Conservation (phyloP, 169 alveolate genomes). For the Perkinsus chesapeaki region DNA sequence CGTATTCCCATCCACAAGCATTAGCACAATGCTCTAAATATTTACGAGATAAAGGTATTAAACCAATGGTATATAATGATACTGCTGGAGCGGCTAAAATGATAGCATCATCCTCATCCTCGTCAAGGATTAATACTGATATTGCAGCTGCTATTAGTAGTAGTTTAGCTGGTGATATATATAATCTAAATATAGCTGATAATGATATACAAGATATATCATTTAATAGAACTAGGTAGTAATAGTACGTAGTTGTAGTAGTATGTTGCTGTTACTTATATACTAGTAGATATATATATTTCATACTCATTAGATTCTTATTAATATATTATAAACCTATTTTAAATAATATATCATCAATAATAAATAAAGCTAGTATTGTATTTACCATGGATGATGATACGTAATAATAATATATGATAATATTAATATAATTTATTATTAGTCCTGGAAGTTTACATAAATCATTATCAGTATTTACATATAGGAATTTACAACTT, state of each 20-base stretch:
- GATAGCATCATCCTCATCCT: neutral
- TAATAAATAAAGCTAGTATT: neutral
- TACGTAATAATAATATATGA: neutral
- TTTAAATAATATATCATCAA: neutral
- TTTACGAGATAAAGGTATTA: neutral
- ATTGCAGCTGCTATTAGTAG: neutral
- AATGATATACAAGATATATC: neutral
- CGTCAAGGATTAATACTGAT: neutral
- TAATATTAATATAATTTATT: neutral
- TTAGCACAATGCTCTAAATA: neutral
- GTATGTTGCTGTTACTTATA: too few species aligned
- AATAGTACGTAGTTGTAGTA: too few species aligned
- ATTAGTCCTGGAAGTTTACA: neutral
- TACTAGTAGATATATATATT: too few species aligned
- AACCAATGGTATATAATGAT: neutral
- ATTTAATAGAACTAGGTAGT: neutral
- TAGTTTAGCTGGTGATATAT: neutral
- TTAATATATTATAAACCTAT: neutral
- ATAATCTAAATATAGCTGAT: neutral
- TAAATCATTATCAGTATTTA: neutral
- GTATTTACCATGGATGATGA: neutral
- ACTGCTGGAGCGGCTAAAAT: slow-evolving; percentile 4
- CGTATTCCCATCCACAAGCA: slow-evolving; percentile 3
- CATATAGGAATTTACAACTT: neutral
- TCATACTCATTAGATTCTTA: neutral